A percentile compares a stretch with the other conserved stretches of the same genome.
phyloP scores from a whole-genome alignment of 768 basidiomycete genomes.

The Pleurotus tuoliensis region DNA sequence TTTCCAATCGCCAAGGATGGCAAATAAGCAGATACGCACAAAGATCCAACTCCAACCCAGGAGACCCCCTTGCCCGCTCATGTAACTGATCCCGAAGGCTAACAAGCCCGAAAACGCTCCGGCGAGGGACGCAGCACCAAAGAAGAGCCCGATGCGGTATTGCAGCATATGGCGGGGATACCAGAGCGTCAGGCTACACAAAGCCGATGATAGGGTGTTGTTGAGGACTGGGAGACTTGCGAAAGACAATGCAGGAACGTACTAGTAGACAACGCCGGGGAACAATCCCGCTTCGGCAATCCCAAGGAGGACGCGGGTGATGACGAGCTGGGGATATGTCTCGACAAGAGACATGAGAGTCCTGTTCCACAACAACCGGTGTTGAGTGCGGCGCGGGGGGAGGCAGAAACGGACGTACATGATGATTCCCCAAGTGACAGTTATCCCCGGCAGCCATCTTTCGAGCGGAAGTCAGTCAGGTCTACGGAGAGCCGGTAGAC shows the following conservation, averaged over 20 bases:
- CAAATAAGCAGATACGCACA: slow-evolving; percentile 27
- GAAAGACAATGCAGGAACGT: slow-evolving; percentile 11
- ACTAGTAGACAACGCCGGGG: slow-evolving; percentile 76
- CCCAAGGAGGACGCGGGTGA: slow-evolving; percentile 54
- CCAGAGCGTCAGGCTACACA: slow-evolving; percentile 55
- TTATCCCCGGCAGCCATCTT: slow-evolving; percentile 66
- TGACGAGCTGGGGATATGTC: slow-evolving; percentile 60
- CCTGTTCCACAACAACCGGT: slow-evolving; percentile 27
- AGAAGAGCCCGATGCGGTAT: slow-evolving; percentile 55
- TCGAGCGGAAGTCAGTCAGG: slow-evolving; percentile 3
- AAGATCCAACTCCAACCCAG: slow-evolving; percentile 71
- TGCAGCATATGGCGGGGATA: slow-evolving; percentile 59
- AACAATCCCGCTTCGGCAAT: slow-evolving; percentile 68
- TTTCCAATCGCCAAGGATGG: too few species aligned
- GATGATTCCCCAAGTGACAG: slow-evolving; percentile 62
- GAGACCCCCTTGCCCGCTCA: slow-evolving; percentile 41
- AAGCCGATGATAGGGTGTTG: not conserved
- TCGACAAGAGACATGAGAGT: slow-evolving; percentile 66
- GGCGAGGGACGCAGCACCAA: slow-evolving; percentile 59
- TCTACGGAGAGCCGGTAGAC: not conserved
- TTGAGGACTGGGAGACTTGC: not conserved
- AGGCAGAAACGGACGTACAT: slow-evolving; percentile 35
- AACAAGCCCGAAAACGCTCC: slow-evolving; percentile 62
- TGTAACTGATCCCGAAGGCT: slow-evolving; percentile 51
- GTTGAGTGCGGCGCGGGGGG: not conserved